These are phyloP conservation scores for Syzygium oleosum DNA, from an alignment of 345 rosid species.

Conservation along the genomic window DNA sequence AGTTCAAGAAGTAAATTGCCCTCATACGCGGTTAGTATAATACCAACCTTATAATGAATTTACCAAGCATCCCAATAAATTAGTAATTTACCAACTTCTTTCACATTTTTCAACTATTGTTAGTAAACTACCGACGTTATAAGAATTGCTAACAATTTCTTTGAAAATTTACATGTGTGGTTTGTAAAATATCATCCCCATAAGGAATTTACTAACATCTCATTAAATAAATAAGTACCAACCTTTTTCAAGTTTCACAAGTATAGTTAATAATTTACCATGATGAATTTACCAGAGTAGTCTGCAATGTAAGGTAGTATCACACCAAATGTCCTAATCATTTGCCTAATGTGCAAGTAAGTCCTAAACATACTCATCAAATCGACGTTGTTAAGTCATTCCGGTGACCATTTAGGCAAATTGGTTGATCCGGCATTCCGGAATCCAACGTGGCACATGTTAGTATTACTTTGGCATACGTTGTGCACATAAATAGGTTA, in stretches of 20 bases:
- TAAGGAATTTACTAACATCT: background rate
- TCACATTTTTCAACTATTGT: fast-evolving
- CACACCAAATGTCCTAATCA: background rate
- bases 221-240: background rate
- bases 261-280: background rate
- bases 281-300: background rate
- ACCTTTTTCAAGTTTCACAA: background rate
- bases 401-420: fast-evolving
- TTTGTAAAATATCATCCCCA: background rate
- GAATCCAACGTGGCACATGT: fast-evolving
- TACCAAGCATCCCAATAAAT: background rate
- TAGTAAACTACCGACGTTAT: background rate
- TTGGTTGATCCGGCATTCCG: fast-evolving
- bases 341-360: background rate
- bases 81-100: background rate
- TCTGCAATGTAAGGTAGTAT: background rate
- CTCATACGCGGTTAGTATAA: background rate
- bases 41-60: background rate
- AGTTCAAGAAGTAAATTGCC: background rate
- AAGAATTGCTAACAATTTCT: background rate
- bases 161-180: background rate
- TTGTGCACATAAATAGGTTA: too few species aligned
- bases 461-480: background rate
- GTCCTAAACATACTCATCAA: fast-evolving
- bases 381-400: background rate